These are phyloP conservation scores for Sporothrix sp. DNA, from an alignment of 2,329 filamentous ascomycete genomes.

Conservation along the genomic window DNA sequence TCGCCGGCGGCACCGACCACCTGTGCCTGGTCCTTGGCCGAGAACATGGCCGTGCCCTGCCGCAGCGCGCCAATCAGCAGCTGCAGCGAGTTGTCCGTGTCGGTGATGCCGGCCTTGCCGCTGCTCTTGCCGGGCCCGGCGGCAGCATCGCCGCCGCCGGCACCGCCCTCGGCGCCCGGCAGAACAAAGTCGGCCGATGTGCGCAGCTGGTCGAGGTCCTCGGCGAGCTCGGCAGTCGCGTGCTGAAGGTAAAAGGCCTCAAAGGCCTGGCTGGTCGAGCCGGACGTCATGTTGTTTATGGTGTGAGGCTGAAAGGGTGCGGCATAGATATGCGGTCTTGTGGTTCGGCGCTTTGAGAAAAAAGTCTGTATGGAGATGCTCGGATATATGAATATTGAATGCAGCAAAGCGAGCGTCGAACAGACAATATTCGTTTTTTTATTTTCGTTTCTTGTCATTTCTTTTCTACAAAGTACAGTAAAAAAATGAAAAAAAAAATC, in stretches of 20 bases:
- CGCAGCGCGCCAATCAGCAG: conserved; percentile 59
- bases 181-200: conserved; percentile 59
- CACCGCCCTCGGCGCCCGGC: conserved; percentile 46
- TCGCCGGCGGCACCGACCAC: conserved; percentile 18
- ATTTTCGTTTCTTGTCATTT: too few species aligned
- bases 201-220: conserved; percentile 64
- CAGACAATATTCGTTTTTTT: too few species aligned
- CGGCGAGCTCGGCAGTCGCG: conserved; percentile 59
- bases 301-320: too few species aligned
- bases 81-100: conserved; percentile 34
- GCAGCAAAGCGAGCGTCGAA: neutral
- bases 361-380: neutral
- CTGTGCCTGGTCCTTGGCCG: conserved; percentile 33
- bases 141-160: conserved; percentile 41
- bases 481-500: neutral
- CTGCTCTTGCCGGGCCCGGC: neutral
- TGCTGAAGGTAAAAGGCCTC: conserved; percentile 58
- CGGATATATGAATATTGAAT: neutral
- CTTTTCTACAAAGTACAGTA: too few species aligned
- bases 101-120: conserved; percentile 19
- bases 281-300: too few species aligned
- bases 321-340: too few species aligned
- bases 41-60: conserved; percentile 56
- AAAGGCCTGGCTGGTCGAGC: conserved; percentile 1
- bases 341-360: neutral